Base-by-base conservation (phyloP, 345 rosid genomes). In the Hirschfeldia incana region DNA sequence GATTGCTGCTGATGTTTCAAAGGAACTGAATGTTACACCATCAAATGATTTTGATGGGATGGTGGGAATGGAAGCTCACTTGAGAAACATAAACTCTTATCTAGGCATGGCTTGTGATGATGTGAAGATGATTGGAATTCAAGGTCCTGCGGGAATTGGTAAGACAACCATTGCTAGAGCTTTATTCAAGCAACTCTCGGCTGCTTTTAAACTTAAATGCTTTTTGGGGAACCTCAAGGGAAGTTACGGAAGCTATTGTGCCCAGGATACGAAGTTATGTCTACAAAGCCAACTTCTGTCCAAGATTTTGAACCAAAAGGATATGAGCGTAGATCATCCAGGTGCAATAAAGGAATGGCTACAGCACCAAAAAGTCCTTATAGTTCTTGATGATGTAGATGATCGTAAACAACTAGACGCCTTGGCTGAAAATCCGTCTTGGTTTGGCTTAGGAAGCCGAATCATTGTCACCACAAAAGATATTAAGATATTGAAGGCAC, bases 401-500 rank as follows among this genome's bases (percentile, higher is more conserved):
- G 30, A 29, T 29, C 30, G 2, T 29, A 3, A 29, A 29, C 30
- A 29, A 29, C 30, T 29, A 29, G 30, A 29, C 3, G 30, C 30
- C 15, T 57, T 90, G 13, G 85, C 82, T 13, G 86, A 86, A 7
- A 53, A 78, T 28, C 76, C 58, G 39, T 76, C 78, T 4, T 84
- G 87, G 91, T 86, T 82, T 30, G 80, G 63, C 28, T 78, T 55
- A n/a, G 89, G 88, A 27, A 90, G 88, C 76, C 81, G 81, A 51
- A 83, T 90, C 17, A 72, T 91, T 3, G 67, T 89, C 55, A 89
- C 90, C 11, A 87, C 92, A 6, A 79, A 92, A 85, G 78, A 85
- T 53, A 65, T 8, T 6, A 69, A 46, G 34, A 44, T 82, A 2
- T 26, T 78, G 5, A 76, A 60, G 58, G 12, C 75, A n/a, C 49